phyloP scores from a whole-genome alignment of 345 rosid species.

The Aegle marmelos region DNA sequence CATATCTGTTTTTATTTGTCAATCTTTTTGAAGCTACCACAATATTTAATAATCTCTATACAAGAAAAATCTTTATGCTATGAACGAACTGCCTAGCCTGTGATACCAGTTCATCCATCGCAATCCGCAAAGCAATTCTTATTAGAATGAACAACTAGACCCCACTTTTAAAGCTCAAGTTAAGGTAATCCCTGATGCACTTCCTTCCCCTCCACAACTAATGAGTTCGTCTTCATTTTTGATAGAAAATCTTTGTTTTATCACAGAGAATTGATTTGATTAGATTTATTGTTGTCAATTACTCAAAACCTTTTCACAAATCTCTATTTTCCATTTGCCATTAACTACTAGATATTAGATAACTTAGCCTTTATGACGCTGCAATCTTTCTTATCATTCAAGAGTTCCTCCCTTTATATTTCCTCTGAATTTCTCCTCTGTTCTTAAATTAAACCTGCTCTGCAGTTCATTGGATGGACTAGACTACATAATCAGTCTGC shows the following conservation, averaged over 20 bases:
- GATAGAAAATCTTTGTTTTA: not conserved
- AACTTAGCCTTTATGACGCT: not conserved
- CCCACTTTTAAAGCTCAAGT: not conserved
- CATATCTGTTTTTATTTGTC: not conserved
- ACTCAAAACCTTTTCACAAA: not conserved
- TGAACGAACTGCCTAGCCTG: not conserved
- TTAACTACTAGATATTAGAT: not conserved
- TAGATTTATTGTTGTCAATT: not conserved
- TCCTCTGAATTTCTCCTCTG: not conserved
- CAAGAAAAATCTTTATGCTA: not conserved
- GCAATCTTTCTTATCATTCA: not conserved
- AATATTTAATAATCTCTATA: too few relatives aligned
- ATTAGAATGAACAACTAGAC: not conserved
- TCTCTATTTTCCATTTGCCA: not conserved
- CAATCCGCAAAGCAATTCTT: not conserved
- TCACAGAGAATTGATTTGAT: not conserved
- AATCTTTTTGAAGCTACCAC: not conserved
- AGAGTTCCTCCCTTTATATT: too few relatives aligned
- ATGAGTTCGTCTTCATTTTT: not conserved
- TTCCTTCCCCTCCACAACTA: not conserved
- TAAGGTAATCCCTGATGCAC: not conserved
- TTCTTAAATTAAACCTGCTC: not conserved
- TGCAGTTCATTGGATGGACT: not conserved
- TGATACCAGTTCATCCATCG: not conserved
- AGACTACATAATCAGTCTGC: not conserved